Percentiles rank a stretch among this genome's conserved stretches.
Evolutionary conservation across 1,284 basidiomycete species (phyloP).

Genomic region (Melampsora americana): DNA sequence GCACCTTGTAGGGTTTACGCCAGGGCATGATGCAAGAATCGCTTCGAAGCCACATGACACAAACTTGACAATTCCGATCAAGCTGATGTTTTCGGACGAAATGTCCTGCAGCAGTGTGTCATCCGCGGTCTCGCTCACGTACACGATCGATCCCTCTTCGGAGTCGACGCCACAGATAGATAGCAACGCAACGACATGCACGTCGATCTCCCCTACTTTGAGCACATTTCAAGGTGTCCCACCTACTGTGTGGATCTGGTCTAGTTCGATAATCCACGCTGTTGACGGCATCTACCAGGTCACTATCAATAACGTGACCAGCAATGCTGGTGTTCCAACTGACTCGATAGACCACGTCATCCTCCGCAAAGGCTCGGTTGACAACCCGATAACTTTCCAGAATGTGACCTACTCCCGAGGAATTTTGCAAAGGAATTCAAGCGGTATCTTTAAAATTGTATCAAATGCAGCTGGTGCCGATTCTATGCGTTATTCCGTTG

Average conservation of each 20-base stretch:
- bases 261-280: slow-evolving; percentile 66
- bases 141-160: slow-evolving; percentile 25
- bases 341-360: slow-evolving; percentile 70
- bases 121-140: slow-evolving; percentile 62
- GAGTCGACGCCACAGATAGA: slow-evolving; percentile 57
- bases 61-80: slow-evolving; percentile 65
- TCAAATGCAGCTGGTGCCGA: slow-evolving; percentile 83
- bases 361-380: slow-evolving; percentile 68
- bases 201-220: slow-evolving; percentile 59
- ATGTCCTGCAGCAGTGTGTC: slow-evolving; percentile 73
- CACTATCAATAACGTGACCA: slow-evolving; percentile 63
- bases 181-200: slow-evolving; percentile 64
- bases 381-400: slow-evolving; percentile 79
- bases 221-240: slow-evolving; percentile 56
- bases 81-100: slow-evolving; percentile 69
- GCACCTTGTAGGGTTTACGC: slow-evolving; percentile 70
- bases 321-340: slow-evolving; percentile 57
- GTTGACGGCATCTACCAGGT: slow-evolving; percentile 76
- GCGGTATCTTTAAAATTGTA: slow-evolving; percentile 65
- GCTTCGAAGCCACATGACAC: slow-evolving; percentile 59
- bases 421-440: slow-evolving; percentile 62
- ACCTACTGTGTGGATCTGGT: slow-evolving; percentile 63
- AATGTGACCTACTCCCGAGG: slow-evolving; percentile 69
- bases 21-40: slow-evolving; percentile 78
- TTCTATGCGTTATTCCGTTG: slow-evolving; percentile 74